Conservation (phyloP, 257 asterid species). For the Solanum sejunctum region DNA sequence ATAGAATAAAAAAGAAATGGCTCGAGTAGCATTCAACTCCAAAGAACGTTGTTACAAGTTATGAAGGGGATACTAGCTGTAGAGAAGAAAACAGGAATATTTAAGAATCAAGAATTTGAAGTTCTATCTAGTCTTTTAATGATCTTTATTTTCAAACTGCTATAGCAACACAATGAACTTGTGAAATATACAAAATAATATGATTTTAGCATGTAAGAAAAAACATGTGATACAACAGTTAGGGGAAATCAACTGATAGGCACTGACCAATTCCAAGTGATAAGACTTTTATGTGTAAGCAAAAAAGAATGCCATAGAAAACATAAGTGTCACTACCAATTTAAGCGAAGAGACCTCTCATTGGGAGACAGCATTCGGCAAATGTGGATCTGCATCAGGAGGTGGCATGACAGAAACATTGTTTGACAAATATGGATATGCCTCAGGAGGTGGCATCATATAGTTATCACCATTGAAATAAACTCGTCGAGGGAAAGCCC, state of each 20-base stretch:
- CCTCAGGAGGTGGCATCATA: constrained; percentile 77
- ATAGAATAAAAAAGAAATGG: not conserved
- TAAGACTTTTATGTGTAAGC: constrained; percentile 8
- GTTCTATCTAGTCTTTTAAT: not conserved
- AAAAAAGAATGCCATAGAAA: constrained; percentile 28
- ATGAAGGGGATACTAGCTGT: not conserved
- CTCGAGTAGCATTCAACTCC: not conserved
- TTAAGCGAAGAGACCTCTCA: constrained; percentile 21
- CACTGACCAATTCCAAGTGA: not conserved
- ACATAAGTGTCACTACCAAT: constrained; percentile 24
- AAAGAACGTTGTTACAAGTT: not conserved
- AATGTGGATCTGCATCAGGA: constrained; percentile 55
- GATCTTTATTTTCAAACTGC: constrained; percentile 5
- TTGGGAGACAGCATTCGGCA: constrained; percentile 47
- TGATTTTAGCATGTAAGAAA: not conserved
- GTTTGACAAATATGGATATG: constrained; percentile 37
- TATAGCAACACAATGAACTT: constrained; percentile 1
- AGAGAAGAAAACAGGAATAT: not conserved
- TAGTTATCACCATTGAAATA: constrained; percentile 85
- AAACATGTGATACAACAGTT: not conserved
- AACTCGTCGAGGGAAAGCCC: constrained; percentile 76
- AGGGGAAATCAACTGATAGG: not conserved
- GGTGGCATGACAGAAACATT: constrained; percentile 84
- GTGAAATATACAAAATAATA: constrained; percentile 15
- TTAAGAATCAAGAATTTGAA: not conserved